Evolutionary conservation across 176 grass and related monocot species (phyloP).

Genomic region (Miscanthus lutarioriparius): DNA sequence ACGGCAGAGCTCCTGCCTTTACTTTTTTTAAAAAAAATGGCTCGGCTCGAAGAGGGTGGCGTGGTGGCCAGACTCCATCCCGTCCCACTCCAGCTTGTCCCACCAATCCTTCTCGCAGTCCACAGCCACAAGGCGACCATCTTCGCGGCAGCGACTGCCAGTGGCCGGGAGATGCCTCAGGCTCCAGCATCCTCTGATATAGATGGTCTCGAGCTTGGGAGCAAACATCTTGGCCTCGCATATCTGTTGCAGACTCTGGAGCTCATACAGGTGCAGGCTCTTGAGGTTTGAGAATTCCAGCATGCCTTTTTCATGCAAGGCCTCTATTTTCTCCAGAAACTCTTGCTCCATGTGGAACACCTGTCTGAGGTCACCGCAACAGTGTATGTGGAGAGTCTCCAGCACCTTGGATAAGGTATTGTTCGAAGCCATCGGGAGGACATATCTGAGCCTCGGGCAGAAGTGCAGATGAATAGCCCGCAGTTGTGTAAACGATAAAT

Average conservation of each 20-base stretch:
- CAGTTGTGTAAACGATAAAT: neutral
- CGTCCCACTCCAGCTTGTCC: constrained; percentile 18
- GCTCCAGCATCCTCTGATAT: neutral
- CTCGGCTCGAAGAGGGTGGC: neutral
- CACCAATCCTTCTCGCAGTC: constrained; percentile 26
- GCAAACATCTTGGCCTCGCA: neutral
- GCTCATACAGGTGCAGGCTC: neutral
- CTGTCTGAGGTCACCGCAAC: neutral
- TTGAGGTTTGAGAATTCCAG: neutral
- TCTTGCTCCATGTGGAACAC: neutral
- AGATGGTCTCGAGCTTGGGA: neutral
- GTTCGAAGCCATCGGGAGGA: neutral
- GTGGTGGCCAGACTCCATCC: neutral
- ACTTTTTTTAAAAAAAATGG: too few relatives aligned
- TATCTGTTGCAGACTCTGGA: neutral
- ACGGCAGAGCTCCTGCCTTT: too few relatives aligned
- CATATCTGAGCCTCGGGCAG: neutral
- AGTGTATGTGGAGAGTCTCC: neutral
- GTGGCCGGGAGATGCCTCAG: neutral
- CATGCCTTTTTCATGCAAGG: too few relatives aligned
- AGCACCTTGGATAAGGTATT: neutral
- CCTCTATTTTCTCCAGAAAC: neutral
- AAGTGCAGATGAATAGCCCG: neutral
- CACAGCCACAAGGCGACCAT: neutral
- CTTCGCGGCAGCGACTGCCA: too few relatives aligned